phyloP scores from a whole-genome alignment of 2,329 filamentous ascomycete genomes.

The Zasmidium citrigriseum region DNA sequence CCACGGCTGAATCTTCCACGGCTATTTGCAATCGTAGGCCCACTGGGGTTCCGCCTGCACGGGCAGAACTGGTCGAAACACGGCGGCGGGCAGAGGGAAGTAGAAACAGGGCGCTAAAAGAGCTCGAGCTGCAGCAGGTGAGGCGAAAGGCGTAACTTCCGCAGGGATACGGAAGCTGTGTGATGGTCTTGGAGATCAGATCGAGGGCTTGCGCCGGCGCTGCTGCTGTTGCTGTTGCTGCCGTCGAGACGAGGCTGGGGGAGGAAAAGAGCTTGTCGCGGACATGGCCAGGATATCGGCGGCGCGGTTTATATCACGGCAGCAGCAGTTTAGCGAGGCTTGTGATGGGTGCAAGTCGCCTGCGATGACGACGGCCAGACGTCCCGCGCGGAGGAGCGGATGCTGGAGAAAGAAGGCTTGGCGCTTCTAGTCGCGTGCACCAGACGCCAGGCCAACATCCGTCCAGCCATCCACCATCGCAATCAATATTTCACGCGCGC shows the following conservation, averaged over 20 bases:
- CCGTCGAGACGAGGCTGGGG: background rate
- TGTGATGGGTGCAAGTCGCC: too few species aligned
- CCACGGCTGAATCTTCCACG: slow-evolving; percentile 1
- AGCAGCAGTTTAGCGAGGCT: too few species aligned
- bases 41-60: slow-evolving; percentile 7
- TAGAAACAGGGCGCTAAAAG: slow-evolving; percentile 14
- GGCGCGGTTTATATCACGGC: too few species aligned
- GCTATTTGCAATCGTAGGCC: background rate
- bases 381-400: too few species aligned
- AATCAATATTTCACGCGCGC: background rate
- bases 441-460: too few species aligned
- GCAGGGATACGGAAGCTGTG: background rate
- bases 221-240: background rate
- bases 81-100: slow-evolving; percentile 28
- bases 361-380: too few species aligned
- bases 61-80: slow-evolving; percentile 3
- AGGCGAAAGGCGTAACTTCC: slow-evolving; percentile 3
- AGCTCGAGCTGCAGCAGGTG: slow-evolving; percentile 8
- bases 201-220: too few species aligned
- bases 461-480: background rate
- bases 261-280: too few species aligned
- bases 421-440: background rate
- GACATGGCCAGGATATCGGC: background rate
- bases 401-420: too few species aligned
- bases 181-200: background rate